Evolutionary conservation across 768 basidiomycete species (phyloP).

Genomic region (Pholiota conissans): DNA sequence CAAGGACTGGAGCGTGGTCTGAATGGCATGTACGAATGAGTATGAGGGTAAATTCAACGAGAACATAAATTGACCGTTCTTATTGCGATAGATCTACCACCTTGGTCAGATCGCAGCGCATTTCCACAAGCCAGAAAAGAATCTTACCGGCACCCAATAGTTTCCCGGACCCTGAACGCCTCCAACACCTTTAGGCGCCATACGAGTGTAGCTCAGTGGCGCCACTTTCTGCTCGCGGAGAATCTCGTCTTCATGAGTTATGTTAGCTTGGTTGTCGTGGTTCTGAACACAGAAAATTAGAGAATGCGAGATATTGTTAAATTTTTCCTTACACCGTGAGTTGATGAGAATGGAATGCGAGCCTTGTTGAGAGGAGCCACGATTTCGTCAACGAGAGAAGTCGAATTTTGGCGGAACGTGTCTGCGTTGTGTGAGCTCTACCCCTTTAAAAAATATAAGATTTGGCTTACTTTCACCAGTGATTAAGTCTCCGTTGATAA

Average conservation of each 20-base stretch:
- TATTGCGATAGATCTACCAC: conserved; percentile 16
- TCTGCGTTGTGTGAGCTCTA: conserved; percentile 47
- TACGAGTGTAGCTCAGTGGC: conserved; percentile 61
- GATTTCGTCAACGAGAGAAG: conserved; percentile 62
- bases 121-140: no score
- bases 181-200: conserved; percentile 60
- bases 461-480: conserved; percentile 63
- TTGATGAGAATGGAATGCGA: conserved; percentile 64
- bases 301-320: background rate
- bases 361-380: conserved; percentile 58
- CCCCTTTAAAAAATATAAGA: background rate
- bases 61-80: conserved; percentile 25
- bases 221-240: conserved; percentile 58
- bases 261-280: conserved; percentile 73
- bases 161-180: conserved; percentile 65
- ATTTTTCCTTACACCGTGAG: conserved; percentile 56
- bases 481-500: conserved; percentile 73
- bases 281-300: conserved; percentile 42
- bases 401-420: conserved; percentile 67
- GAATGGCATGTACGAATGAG: background rate
- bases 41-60: background rate
- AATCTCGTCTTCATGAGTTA: conserved; percentile 69
- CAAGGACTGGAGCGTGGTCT: conserved; percentile 50
- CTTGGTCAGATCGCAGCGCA: no score
- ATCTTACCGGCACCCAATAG: conserved; percentile 72